Percentiles rank a stretch among this genome's conserved stretches.
phyloP scores from a whole-genome alignment of 139 green algal genomes.

The Volvox reticuliferus region DNA sequence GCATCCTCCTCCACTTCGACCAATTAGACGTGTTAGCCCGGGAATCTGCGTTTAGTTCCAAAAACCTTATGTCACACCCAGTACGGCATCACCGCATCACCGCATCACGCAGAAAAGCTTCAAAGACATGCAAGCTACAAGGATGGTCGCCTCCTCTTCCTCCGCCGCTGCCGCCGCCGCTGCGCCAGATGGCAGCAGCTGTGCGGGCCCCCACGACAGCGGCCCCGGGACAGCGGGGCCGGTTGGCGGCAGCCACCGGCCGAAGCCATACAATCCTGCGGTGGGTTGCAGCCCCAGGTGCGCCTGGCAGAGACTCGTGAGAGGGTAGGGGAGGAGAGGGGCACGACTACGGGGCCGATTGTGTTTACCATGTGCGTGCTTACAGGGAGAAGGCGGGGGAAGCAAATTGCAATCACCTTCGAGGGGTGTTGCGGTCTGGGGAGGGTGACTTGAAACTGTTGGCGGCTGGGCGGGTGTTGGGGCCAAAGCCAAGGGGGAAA shows the following conservation, averaged over 20 bases:
- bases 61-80: too few relatives aligned
- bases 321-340: too few relatives aligned
- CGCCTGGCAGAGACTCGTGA: too few relatives aligned
- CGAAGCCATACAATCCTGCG: conserved; percentile 33
- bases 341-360: background rate
- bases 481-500: too few relatives aligned
- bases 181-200: background rate
- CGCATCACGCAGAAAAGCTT: conserved; percentile 19
- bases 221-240: background rate
- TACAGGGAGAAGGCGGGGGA: background rate
- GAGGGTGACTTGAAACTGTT: background rate
- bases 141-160: background rate
- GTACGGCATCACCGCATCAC: background rate
- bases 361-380: too few relatives aligned
- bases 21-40: too few relatives aligned
- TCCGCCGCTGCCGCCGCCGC: background rate
- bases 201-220: background rate
- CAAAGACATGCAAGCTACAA: background rate
- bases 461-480: too few relatives aligned
- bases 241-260: conserved; percentile 1
- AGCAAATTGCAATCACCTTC: too few relatives aligned
- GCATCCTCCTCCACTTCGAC: background rate
- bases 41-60: too few relatives aligned
- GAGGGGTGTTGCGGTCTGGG: background rate
- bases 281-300: conserved; percentile 39